Conservation (phyloP, 2,329 filamentous ascomycete species). For the Alternaria sp. region DNA sequence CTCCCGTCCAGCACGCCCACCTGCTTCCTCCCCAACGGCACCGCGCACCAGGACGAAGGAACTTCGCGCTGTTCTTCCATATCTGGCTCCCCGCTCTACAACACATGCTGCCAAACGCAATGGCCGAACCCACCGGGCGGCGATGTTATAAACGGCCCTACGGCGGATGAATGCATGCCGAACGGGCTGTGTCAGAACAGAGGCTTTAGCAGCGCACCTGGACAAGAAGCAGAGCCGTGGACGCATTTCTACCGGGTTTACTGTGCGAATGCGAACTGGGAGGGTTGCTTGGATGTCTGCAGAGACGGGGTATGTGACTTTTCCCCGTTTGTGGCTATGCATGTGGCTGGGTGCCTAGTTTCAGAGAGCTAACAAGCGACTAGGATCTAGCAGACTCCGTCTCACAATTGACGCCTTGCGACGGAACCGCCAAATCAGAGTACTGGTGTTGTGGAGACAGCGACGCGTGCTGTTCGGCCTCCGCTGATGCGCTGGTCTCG, state of each 20-base stretch:
- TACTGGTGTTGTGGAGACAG: conserved; percentile 17
- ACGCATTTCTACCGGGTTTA: conserved; percentile 12
- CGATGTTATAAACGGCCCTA: conserved; percentile 3
- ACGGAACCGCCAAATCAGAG: conserved; percentile 8
- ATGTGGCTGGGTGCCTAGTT: neutral
- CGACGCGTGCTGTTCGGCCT: neutral
- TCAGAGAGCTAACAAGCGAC: neutral
- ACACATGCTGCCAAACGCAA: conserved; percentile 14
- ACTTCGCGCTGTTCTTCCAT: conserved; percentile 6
- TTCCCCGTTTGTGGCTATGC: neutral
- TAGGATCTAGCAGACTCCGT: neutral
- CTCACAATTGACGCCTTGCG: conserved; percentile 17
- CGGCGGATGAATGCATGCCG: conserved; percentile 17
- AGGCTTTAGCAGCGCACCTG: neutral
- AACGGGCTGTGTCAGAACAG: conserved; percentile 21
- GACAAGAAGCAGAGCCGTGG: neutral
- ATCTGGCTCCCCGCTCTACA: neutral
- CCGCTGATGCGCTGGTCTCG: neutral
- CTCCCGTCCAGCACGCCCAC: neutral
- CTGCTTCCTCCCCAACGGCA: conserved; percentile 11
- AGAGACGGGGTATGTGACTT: neutral
- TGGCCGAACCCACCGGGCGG: conserved; percentile 12
- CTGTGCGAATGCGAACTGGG: conserved; percentile 12
- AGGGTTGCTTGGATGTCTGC: conserved; percentile 18
- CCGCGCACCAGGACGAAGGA: neutral